Percentiles rank a stretch among this genome's conserved stretches.
Evolutionary conservation across 1,284 basidiomycete species (phyloP).

Genomic region (Moniliophthora roreri): DNA sequence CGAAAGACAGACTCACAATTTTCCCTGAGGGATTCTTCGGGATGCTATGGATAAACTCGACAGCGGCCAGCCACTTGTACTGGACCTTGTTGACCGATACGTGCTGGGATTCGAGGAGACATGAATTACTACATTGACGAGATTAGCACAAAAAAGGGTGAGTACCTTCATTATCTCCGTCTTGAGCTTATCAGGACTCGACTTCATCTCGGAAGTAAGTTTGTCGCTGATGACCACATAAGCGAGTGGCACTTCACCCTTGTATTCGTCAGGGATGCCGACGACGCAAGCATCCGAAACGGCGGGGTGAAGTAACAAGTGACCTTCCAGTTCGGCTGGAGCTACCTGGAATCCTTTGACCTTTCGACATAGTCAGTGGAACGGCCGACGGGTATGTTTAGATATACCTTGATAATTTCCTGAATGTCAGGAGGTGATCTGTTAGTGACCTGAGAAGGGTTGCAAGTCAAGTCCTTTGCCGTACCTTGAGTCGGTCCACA

Average conservation of each 20-base stretch:
- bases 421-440: slow-evolving; percentile 18
- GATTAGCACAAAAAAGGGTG: neutral
- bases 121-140: no score
- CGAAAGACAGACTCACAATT: slow-evolving; percentile 37
- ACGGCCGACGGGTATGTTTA: neutral
- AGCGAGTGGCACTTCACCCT: slow-evolving; percentile 76
- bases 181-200: slow-evolving; percentile 44
- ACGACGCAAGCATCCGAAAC: slow-evolving; percentile 65
- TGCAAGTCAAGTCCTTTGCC: neutral
- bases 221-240: slow-evolving; percentile 56
- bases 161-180: slow-evolving; percentile 35
- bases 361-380: slow-evolving; percentile 5
- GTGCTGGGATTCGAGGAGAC: no score
- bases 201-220: slow-evolving; percentile 32
- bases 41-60: slow-evolving; percentile 66
- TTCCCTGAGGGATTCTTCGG: slow-evolving; percentile 78
- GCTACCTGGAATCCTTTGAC: slow-evolving; percentile 56
- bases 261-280: slow-evolving; percentile 74
- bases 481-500: slow-evolving; percentile 64
- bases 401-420: slow-evolving; percentile 57
- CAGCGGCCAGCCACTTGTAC: slow-evolving; percentile 71
- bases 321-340: slow-evolving; percentile 75
- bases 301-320: slow-evolving; percentile 55
- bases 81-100: slow-evolving; percentile 68
- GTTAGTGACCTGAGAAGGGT: neutral